A percentile compares a stretch with the other conserved stretches of the same genome.
phyloP scores from a whole-genome alignment of 768 basidiomycete genomes.

The Phlegmacium glaucopus region DNA sequence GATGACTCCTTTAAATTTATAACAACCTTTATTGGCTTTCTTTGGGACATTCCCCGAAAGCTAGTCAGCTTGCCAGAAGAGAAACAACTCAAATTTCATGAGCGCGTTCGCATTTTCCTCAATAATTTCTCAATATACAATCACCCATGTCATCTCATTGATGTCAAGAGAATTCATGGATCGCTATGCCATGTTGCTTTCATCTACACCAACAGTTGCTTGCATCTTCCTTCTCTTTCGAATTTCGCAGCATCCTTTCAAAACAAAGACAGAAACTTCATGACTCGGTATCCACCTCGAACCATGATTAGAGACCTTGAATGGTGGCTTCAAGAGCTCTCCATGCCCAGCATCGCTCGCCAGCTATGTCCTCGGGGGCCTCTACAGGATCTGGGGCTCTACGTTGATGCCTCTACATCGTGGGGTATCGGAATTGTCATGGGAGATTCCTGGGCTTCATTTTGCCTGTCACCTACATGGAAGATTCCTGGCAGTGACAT shows the following conservation, averaged over 20 bases:
- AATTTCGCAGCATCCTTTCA: conserved; percentile 20
- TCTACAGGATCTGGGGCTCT: conserved; percentile 16
- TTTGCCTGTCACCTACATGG: background rate
- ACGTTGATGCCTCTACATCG: conserved; percentile 22
- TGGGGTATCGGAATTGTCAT: conserved; percentile 18
- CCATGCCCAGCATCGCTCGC: background rate
- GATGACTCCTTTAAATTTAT: conserved; percentile 14
- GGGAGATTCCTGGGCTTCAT: background rate
- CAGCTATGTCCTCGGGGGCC: conserved; percentile 9
- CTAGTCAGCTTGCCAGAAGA: conserved; percentile 26
- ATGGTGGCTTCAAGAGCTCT: conserved; percentile 24
- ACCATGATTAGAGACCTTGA: conserved; percentile 17
- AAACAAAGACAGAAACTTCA: conserved; percentile 4
- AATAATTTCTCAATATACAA: background rate
- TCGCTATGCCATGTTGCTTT: conserved; percentile 8
- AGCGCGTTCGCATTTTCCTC: conserved; percentile 12
- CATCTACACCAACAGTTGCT: conserved; percentile 18
- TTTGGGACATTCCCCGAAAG: conserved; percentile 25
- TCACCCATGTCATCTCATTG: too few relatives aligned
- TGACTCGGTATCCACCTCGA: conserved; percentile 8
- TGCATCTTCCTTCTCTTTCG: conserved; percentile 20
- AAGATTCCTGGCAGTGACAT: conserved; percentile 3
- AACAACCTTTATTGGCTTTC: conserved; percentile 29
- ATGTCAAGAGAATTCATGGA: too few relatives aligned
- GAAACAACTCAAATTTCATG: conserved; percentile 27